These are phyloP conservation scores for Hypoxylon sp. DNA, from an alignment of 2,329 filamentous ascomycete species.

Conservation along the genomic window DNA sequence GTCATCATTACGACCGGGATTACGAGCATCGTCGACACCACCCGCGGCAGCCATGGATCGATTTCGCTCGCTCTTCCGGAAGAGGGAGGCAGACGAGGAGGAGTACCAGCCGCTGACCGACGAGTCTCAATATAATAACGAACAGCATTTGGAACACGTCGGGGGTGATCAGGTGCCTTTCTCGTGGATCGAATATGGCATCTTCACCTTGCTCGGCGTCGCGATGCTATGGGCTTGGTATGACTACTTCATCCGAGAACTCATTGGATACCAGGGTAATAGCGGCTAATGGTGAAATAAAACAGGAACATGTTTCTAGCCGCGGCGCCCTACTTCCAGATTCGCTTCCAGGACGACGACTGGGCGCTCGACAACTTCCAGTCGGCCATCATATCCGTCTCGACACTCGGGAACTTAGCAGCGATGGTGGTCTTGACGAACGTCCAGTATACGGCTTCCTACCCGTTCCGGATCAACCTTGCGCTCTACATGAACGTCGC, in stretches of 20 bases:
- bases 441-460: constrained; percentile 82
- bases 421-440: constrained; percentile 80
- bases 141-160: constrained; percentile 34
- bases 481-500: constrained; percentile 80
- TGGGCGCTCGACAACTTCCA: constrained; percentile 86
- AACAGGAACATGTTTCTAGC: constrained; percentile 97
- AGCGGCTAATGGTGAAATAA: constrained; percentile 9
- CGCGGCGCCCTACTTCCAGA: constrained; percentile 90
- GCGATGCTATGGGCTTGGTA: constrained; percentile 99
- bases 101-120: constrained; percentile 49
- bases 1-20: background rate
- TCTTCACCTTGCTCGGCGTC: constrained; percentile 85
- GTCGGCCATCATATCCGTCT: constrained; percentile 85
- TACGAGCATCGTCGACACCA: background rate
- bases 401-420: constrained; percentile 81
- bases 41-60: constrained; percentile 47
- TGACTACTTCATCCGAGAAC: constrained; percentile 40
- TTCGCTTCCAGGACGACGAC: constrained; percentile 74
- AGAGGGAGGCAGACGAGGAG: constrained; percentile 43
- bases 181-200: constrained; percentile 84
- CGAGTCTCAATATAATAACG: constrained; percentile 30
- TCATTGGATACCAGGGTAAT: constrained; percentile 24
- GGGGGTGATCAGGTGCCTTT: constrained; percentile 63
- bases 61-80: constrained; percentile 49
- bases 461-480: constrained; percentile 82